phyloP scores from a whole-genome alignment of 2,329 filamentous ascomycete species.

The Microdochium bolleyi region DNA sequence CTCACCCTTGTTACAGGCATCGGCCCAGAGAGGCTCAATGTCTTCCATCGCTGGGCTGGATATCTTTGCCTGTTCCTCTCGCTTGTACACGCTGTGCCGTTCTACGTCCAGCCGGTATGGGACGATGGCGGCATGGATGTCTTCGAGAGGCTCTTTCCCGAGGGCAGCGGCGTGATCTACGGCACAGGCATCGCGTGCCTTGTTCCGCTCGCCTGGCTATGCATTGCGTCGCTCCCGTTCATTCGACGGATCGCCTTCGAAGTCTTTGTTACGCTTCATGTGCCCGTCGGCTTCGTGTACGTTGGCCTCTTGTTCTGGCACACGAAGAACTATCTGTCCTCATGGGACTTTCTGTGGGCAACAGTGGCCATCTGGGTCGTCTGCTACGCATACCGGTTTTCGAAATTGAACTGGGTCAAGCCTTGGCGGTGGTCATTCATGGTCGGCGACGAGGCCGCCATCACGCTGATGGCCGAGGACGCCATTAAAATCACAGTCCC shows the following conservation, averaged over 20 bases:
- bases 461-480: conserved; percentile 84
- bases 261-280: conserved; percentile 73
- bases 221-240: conserved; percentile 73
- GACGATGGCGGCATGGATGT: conserved; percentile 65
- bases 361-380: conserved; percentile 71
- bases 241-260: conserved; percentile 77
- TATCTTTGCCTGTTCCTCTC: conserved; percentile 80
- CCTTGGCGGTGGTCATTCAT: conserved; percentile 74
- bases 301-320: conserved; percentile 91
- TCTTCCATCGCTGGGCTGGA: conserved; percentile 85
- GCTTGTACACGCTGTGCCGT: conserved; percentile 79
- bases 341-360: conserved; percentile 82
- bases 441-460: conserved; percentile 83
- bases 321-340: conserved; percentile 83
- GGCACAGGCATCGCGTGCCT: conserved; percentile 79
- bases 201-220: conserved; percentile 75
- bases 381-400: conserved; percentile 67
- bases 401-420: conserved; percentile 84
- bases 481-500: conserved; percentile 94
- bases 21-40: conserved; percentile 84
- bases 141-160: conserved; percentile 62
- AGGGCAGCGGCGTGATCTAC: conserved; percentile 63
- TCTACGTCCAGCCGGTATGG: conserved; percentile 84
- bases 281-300: conserved; percentile 74
- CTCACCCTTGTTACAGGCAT: conserved; percentile 81